phyloP scores from a whole-genome alignment of 2,329 filamentous ascomycete genomes.

The Verticillium tricorpus region DNA sequence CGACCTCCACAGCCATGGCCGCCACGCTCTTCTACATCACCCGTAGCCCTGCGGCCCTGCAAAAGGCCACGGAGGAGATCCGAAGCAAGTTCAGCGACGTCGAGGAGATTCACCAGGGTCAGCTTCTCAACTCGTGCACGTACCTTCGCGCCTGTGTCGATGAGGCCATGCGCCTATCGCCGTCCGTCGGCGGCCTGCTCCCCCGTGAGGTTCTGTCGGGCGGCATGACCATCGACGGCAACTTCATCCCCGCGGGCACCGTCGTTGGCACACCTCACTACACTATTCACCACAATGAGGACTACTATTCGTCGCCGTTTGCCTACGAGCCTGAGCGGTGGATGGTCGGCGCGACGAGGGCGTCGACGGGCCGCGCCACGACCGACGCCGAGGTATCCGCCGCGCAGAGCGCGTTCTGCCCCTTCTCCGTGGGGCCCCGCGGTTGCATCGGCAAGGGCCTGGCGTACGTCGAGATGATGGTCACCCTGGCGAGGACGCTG shows the following conservation, averaged over 20 bases:
- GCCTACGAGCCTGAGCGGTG: constrained; percentile 61
- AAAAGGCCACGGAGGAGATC: constrained; percentile 45
- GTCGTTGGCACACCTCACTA: constrained; percentile 64
- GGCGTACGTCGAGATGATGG: constrained; percentile 63
- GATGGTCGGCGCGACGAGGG: constrained; percentile 45
- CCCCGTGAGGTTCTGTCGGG: constrained; percentile 55
- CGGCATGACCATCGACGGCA: constrained; percentile 50
- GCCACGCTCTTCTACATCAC: constrained; percentile 60
- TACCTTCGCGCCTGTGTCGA: constrained; percentile 62
- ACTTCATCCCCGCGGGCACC: constrained; percentile 51
- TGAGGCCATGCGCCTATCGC: constrained; percentile 60
- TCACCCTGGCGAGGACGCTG: constrained; percentile 56
- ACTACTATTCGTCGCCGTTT: constrained; percentile 57
- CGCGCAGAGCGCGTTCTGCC: constrained; percentile 67
- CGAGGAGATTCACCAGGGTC: constrained; percentile 52
- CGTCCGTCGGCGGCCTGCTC: constrained; percentile 55
- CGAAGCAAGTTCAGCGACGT: constrained; percentile 43
- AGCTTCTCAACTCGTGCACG: constrained; percentile 42
- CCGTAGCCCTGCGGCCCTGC: constrained; percentile 43
- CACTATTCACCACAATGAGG: constrained; percentile 61
- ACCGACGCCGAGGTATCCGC: constrained; percentile 46
- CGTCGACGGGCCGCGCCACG: constrained; percentile 28
- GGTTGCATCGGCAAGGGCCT: constrained; percentile 70
- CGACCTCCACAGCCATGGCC: constrained; percentile 64
- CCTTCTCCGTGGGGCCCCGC: constrained; percentile 65